phyloP scores from a whole-genome alignment of 306 rosid species.

The Crataegus laevigata region DNA sequence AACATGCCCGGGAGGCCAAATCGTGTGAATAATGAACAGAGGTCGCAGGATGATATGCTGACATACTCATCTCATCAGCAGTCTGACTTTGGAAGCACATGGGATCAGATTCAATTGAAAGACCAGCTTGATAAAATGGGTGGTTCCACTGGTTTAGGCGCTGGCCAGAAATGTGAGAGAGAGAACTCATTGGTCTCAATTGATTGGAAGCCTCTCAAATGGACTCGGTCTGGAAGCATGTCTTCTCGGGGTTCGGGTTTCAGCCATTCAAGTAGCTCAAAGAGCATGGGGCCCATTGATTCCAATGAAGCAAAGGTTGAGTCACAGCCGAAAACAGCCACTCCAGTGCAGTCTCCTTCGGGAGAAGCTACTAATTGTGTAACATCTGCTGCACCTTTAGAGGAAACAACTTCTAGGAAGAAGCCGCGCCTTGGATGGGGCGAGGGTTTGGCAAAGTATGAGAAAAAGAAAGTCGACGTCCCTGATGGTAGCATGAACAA shows the following conservation, averaged over 20 bases:
- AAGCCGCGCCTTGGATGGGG: conserved; percentile 96
- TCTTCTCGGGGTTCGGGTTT: conserved; percentile 87
- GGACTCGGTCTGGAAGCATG: conserved; percentile 85
- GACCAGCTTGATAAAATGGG: conserved; percentile 67
- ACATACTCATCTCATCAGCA: conserved; percentile 46
- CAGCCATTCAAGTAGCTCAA: conserved; percentile 68
- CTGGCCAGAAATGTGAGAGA: conserved; percentile 57
- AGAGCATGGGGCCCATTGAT: conserved; percentile 58
- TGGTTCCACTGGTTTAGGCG: conserved; percentile 44
- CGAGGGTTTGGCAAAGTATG: conserved; percentile 94
- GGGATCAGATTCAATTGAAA: conserved; percentile 65
- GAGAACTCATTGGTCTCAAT: conserved; percentile 47
- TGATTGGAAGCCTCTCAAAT: conserved; percentile 92
- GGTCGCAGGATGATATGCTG: conserved; percentile 48
- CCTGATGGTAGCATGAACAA: conserved; percentile 55
- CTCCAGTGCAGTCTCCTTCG: conserved; percentile 52
- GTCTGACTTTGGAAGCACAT: conserved; percentile 49
- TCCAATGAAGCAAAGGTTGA: conserved; percentile 53
- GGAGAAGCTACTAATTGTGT: conserved; percentile 68
- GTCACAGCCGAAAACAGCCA: conserved; percentile 41
- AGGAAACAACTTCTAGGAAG: conserved; percentile 68
- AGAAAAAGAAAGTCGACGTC: conserved; percentile 81
- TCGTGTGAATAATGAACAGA: conserved; percentile 45
- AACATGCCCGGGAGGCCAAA: conserved; percentile 43
- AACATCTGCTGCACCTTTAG: conserved; percentile 63